Evolutionary conservation across 2,329 filamentous ascomycete species (phyloP).

Genomic region (Aspergillus felis): DNA sequence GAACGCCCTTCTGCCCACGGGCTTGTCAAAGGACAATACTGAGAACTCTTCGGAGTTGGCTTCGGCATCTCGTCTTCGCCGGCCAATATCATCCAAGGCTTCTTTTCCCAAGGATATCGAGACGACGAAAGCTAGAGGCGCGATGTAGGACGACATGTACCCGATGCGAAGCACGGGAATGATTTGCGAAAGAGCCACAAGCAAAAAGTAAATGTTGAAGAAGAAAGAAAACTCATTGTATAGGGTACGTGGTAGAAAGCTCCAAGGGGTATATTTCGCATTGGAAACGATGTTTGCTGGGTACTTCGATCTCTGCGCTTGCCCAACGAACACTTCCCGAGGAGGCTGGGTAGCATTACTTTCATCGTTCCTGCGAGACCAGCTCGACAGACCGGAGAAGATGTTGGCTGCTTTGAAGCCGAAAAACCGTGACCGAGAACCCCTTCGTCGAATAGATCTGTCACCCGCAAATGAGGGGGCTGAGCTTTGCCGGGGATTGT

Average conservation of each 20-base stretch:
- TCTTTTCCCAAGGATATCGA: slow-evolving; percentile 93
- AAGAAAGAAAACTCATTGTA: slow-evolving; percentile 99
- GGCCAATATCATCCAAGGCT: slow-evolving; percentile 85
- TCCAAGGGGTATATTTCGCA: slow-evolving; percentile 94
- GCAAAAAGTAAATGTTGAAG: slow-evolving; percentile 98
- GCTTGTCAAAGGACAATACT: slow-evolving; percentile 64
- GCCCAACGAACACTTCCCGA: slow-evolving; percentile 71
- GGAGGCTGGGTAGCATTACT: slow-evolving; percentile 52
- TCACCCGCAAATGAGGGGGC: slow-evolving; percentile 28
- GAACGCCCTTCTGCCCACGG: slow-evolving; percentile 9
- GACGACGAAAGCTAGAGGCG: slow-evolving; percentile 86
- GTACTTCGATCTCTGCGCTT: slow-evolving; percentile 68
- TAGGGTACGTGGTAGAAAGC: slow-evolving; percentile 86
- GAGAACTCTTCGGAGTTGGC: slow-evolving; percentile 90
- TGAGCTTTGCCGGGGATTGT: slow-evolving; percentile 41
- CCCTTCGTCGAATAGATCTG: slow-evolving; percentile 45
- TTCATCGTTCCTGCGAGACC: slow-evolving; percentile 32
- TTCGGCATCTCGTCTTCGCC: slow-evolving; percentile 82
- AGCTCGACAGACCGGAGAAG: slow-evolving; percentile 20
- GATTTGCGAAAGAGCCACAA: slow-evolving; percentile 89
- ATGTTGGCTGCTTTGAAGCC: slow-evolving; percentile 56
- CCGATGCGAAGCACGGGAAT: slow-evolving; percentile 88
- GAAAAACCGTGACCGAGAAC: slow-evolving; percentile 60
- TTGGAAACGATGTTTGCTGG: slow-evolving; percentile 92
- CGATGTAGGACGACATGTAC: slow-evolving; percentile 91